These are phyloP conservation scores for Taiozyma sp. DNA, from an alignment of 1,139 yeast genomes.

Conservation along the genomic window DNA sequence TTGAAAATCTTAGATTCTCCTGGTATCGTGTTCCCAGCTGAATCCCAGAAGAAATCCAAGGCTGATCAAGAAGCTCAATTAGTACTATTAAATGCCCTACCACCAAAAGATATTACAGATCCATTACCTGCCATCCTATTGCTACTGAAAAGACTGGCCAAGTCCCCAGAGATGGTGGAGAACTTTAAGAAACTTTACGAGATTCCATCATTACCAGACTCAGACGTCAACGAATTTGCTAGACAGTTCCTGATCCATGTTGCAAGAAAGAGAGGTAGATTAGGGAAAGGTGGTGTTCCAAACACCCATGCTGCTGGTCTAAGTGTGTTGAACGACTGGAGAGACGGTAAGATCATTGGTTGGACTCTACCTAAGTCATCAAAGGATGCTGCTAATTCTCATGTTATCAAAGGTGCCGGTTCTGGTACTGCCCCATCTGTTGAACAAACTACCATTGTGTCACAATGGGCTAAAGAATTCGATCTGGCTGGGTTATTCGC, in stretches of 20 bases:
- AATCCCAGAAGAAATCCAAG: slow-evolving; percentile 42
- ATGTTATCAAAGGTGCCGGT: slow-evolving; percentile 26
- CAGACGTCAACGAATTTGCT: slow-evolving; percentile 58
- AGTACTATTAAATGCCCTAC: slow-evolving; percentile 82
- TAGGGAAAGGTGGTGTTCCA: slow-evolving; percentile 91
- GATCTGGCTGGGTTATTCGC: slow-evolving; percentile 77
- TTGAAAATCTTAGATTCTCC: slow-evolving; percentile 91
- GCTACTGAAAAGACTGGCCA: slow-evolving; percentile 68
- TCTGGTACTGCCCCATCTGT: slow-evolving; percentile 34
- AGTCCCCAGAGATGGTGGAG: slow-evolving; percentile 68
- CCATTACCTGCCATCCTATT: slow-evolving; percentile 79
- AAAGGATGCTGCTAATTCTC: slow-evolving; percentile 33
- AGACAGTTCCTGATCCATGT: slow-evolving; percentile 87
- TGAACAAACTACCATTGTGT: slow-evolving; percentile 78
- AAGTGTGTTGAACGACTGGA: slow-evolving; percentile 88
- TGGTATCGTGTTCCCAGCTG: slow-evolving; percentile 93
- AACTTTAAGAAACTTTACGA: slow-evolving; percentile 68
- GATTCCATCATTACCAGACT: slow-evolving; percentile 71
- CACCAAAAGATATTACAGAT: slow-evolving; percentile 81
- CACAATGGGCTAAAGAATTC: slow-evolving; percentile 92
- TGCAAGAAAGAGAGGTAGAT: slow-evolving; percentile 88
- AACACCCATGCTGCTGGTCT: slow-evolving; percentile 81
- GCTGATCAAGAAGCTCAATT: slow-evolving; percentile 80
- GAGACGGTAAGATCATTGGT: slow-evolving; percentile 90
- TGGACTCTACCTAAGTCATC: slow-evolving; percentile 84